Evolutionary conservation across 2,329 filamentous ascomycete species (phyloP), one percentile per base, ranked within the genome.

Genomic region (Immersiporthe knoxdaviesiana): DNA sequence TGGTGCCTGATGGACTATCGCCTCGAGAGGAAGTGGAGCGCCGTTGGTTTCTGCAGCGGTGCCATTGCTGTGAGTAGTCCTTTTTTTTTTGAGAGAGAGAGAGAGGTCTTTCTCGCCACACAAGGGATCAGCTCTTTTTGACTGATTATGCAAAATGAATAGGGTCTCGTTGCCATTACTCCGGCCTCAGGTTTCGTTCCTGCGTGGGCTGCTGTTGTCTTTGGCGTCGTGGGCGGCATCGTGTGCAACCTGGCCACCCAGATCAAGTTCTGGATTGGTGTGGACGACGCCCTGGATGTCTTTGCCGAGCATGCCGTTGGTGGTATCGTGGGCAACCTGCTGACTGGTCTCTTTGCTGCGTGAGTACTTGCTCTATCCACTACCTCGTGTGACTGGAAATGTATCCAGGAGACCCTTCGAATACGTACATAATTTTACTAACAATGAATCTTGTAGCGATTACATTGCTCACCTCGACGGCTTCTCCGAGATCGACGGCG

Each of bases 11-110:
- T 97, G 69, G 94, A 97, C 77, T 97, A 96, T 81, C 89, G 93
- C 66, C 88, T 97, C n/a, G 93, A 97, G 83, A 88, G 86, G 77
- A 97, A 97, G 82, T 97, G 93, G 92, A 95, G 92, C 72, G 93
- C 95, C 81, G 92, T 97, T 75, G 94, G 93, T 60, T 94, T 94
- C 91, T 96, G 93, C 84, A 96, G 93, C 52, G 94, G 94, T 71
- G 90, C 90, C 74, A 94, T 97, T 77, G 91, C 92, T 37, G 65
- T 67, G 44, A 37, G 65, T 67, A 50, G n/a, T 35, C 41, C 18
- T n/a, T n/a, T n/a, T 21, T 5, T 61, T 8, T 18, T 41, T 18
- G n/a, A n/a, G n/a, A n/a, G n/a, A n/a, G n/a, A n/a, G n/a, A n/a
- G n/a, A n/a, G n/a, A n/a, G n/a, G n/a, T n/a, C n/a, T n/a, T n/a